Percentiles rank a stretch among this genome's conserved stretches.
Conservation (phyloP, 2,329 filamentous ascomycete genomes). For the Aureobasidium zeae region DNA sequence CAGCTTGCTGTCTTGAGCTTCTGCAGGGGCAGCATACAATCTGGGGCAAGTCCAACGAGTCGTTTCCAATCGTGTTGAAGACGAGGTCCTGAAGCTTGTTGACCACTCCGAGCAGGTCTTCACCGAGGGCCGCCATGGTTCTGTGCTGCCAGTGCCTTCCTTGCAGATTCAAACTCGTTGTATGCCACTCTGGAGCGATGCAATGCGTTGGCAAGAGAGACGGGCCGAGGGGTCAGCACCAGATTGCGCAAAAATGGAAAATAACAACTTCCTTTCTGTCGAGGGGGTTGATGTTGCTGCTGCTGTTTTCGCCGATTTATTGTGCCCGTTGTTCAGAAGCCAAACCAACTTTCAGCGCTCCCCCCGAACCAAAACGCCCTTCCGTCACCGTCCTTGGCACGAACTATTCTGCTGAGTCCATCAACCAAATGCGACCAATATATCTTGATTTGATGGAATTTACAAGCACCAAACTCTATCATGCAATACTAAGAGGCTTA, state of each 20-base stretch:
- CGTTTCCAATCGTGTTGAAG: constrained; percentile 99
- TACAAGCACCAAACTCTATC: not conserved
- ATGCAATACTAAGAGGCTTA: not conserved
- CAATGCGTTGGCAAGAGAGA: not conserved
- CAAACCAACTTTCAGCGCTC: constrained; percentile 9
- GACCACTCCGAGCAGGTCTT: constrained; percentile 88
- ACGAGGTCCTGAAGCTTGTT: constrained; percentile 98
- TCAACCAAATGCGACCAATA: too few relatives aligned
- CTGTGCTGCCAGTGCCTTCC: not conserved
- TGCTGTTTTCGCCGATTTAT: constrained; percentile 7
- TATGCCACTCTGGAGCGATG: not conserved
- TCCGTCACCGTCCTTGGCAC: constrained; percentile 7
- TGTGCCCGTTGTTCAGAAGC: constrained; percentile 11
- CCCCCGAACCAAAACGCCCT: not conserved
- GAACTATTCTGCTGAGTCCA: too few relatives aligned
- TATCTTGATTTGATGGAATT: too few relatives aligned
- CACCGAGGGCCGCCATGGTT: constrained; percentile 82
- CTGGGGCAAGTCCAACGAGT: constrained; percentile 92
- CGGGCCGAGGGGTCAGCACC: not conserved
- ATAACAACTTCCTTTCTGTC: too few relatives aligned
- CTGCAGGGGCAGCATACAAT: constrained; percentile 57
- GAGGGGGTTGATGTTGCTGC: constrained; percentile 6
- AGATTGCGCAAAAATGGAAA: not conserved
- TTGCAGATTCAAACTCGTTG: not conserved
- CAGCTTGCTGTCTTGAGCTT: constrained; percentile 5